Evolutionary conservation across 176 grass and related monocot genomes (phyloP).

Genomic region (Ensete ventricosum): DNA sequence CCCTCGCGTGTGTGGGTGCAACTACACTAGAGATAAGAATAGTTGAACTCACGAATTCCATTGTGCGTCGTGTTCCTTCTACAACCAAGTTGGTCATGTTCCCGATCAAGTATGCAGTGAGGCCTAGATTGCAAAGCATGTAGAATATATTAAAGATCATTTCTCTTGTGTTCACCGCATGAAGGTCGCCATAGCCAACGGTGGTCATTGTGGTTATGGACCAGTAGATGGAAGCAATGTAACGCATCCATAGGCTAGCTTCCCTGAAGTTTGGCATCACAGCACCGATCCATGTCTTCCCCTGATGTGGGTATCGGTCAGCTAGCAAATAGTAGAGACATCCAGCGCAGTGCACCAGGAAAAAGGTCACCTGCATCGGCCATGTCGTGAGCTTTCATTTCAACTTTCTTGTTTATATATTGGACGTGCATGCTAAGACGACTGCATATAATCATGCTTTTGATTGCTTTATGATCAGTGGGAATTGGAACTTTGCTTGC

Average conservation of each 20-base stretch:
- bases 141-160: conserved; percentile 99
- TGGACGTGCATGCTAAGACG: too few species aligned
- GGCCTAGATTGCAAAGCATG: conserved; percentile 92
- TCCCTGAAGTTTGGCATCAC: conserved; percentile 75
- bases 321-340: conserved; percentile 90
- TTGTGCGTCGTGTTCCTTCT: conserved; percentile 86
- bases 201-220: conserved; percentile 98
- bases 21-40: background rate
- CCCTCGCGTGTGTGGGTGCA: background rate
- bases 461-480: too few species aligned
- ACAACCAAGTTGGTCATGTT: conserved; percentile 99
- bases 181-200: conserved; percentile 91
- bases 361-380: conserved; percentile 62
- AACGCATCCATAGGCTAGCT: conserved; percentile 64
- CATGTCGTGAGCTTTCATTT: background rate
- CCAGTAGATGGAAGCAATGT: conserved; percentile 89
- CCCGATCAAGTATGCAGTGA: conserved; percentile 90
- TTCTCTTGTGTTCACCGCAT: conserved; percentile 80
- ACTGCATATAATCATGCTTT: too few species aligned
- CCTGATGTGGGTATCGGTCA: conserved; percentile 56
- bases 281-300: conserved; percentile 92
- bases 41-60: conserved; percentile 75
- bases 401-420: background rate
- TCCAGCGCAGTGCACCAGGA: conserved; percentile 80
- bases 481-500: too few species aligned